These are phyloP conservation scores for Erysiphe pulchra DNA, from an alignment of 2,329 filamentous ascomycete species.

Conservation along the genomic window DNA sequence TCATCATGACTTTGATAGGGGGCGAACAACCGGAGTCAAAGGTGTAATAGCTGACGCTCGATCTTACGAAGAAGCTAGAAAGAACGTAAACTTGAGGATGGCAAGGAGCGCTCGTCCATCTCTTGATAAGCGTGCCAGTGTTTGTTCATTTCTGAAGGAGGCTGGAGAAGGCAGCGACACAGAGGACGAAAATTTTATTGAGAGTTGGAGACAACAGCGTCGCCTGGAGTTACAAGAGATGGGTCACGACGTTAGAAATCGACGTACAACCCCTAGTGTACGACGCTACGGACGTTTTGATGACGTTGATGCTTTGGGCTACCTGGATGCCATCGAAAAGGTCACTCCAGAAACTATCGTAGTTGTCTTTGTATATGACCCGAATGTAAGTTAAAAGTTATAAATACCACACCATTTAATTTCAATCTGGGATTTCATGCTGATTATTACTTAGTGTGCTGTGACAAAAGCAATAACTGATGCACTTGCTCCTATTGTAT, in stretches of 20 bases:
- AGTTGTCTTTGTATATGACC: conserved; percentile 81
- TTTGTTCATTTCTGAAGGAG: conserved; percentile 7
- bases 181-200: conserved; percentile 58
- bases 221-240: conserved; percentile 50
- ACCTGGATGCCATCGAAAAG: conserved; percentile 90
- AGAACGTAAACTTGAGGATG: conserved; percentile 10
- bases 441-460: conserved; percentile 33
- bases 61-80: conserved; percentile 43
- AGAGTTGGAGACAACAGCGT: conserved; percentile 61
- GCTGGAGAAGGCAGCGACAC: conserved; percentile 14
- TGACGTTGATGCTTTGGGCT: conserved; percentile 69
- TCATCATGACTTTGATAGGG: conserved; percentile 34
- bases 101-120: conserved; percentile 26
- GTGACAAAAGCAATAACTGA: conserved; percentile 58
- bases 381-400: conserved; percentile 47
- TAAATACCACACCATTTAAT: neutral
- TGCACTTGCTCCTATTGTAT: conserved; percentile 50
- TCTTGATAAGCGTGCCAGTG: conserved; percentile 4
- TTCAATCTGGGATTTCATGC: conserved; percentile 6
- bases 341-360: conserved; percentile 58
- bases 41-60: conserved; percentile 68
- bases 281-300: conserved; percentile 57
- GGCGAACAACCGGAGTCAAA: conserved; percentile 57
- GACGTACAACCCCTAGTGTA: conserved; percentile 51
- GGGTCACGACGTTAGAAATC: conserved; percentile 28